A percentile compares a stretch with the other conserved stretches of the same genome.
These are phyloP conservation scores for Ascochyta pisi DNA, from an alignment of 2,329 filamentous ascomycete genomes.

Conservation along the genomic window DNA sequence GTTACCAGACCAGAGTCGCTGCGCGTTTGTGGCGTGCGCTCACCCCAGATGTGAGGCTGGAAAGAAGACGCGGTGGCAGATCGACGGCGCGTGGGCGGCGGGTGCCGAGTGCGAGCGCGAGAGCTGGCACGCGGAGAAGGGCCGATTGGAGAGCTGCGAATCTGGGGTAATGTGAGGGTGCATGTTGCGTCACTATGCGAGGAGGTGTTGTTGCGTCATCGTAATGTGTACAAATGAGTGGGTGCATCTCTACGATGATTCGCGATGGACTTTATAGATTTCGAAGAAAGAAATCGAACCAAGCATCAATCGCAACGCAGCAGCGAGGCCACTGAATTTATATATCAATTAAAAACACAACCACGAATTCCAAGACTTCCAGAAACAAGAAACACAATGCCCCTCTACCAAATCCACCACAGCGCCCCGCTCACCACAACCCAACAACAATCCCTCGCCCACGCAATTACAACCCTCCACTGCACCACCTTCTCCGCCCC, in stretches of 20 bases:
- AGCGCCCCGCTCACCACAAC: constrained; percentile 33
- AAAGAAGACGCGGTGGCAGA: constrained; percentile 2
- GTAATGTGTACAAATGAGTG: too few relatives aligned
- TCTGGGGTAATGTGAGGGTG: constrained; percentile 2
- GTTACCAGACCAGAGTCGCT: constrained; percentile 1
- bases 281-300: too few relatives aligned
- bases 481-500: constrained; percentile 48
- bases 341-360: too few relatives aligned
- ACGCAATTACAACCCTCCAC: constrained; percentile 49
- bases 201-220: background rate
- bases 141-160: background rate
- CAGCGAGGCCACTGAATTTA: too few relatives aligned
- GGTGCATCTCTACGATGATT: too few relatives aligned
- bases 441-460: constrained; percentile 51
- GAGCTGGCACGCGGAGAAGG: background rate
- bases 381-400: constrained; percentile 41
- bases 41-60: constrained; percentile 1
- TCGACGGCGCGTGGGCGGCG: background rate
- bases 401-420: constrained; percentile 55
- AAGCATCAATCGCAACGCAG: too few relatives aligned
- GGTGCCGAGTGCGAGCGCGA: too few relatives aligned
- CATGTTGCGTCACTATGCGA: background rate
- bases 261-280: too few relatives aligned
- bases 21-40: constrained; percentile 4
- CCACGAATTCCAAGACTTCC: too few relatives aligned